Evolutionary conservation across 805 yeast genomes (phyloP), one percentile per base, ranked within the genome.

Genomic region (Starmerella sp.): DNA sequence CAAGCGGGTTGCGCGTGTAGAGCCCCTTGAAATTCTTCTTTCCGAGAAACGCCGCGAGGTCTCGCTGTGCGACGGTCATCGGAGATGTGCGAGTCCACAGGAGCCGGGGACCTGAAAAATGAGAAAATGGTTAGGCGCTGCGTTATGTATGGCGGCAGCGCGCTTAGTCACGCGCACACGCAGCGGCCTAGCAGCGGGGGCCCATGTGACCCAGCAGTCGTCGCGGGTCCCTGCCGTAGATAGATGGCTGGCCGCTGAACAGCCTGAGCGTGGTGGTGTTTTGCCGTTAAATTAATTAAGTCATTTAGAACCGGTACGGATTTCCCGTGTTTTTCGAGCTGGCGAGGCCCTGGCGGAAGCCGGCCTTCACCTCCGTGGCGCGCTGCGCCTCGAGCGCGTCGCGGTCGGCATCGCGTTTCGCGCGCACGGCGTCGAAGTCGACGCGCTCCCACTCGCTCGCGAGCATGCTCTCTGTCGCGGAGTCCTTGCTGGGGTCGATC

Each of bases 401-500:
- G 29, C 60, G 54, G 34, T 52, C 57, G 36, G 60, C 62, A 34
- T 60, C 62, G 28, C 65, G 56, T 55, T 74, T 75, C 35, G 66
- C 62, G 62, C 79, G 80, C 1, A 93, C 95, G 47, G 74, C 77
- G 39, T 72, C 74, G 66, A 79, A 89, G 36, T 79, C 79, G 28
- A 86, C 74, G 66, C 78, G 80, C 58, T 76, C 73, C 68, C 81
- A 59, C 39, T 37, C 74, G 13, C 71, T 69, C 42, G 74, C 75
- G 62, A 86, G 69, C 52, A 85, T 85, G 58, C 52, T 54, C 48
- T 63, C 66, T 28, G 55, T 45, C 29, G 73, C 78, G 65, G 86
- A 95, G 69, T 89, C 96, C 59, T 73, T 78, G 65, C 87, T 95
- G 58, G 88, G 84, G 69, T 90, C 96, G 58, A 91, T 78, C 68